Conservation (phyloP, 73 alveolate genomes). For the Tetrahymena thermophila region DNA sequence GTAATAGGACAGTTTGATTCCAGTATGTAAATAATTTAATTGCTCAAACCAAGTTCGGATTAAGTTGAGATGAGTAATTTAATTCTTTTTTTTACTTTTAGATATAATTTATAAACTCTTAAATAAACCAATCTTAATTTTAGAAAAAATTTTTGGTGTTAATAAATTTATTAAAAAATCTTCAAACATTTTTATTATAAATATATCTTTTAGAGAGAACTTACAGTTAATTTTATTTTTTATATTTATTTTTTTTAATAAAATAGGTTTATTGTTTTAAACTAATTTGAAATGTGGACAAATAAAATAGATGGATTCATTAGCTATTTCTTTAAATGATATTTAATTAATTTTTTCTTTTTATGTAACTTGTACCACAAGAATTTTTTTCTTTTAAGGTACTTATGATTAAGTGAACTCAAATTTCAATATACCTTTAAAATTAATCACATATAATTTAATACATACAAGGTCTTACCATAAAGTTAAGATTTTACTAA, state of each 20-base stretch:
- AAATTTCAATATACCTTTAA: background rate
- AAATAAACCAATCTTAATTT: too few relatives aligned
- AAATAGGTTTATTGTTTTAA: background rate
- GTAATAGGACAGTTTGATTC: background rate
- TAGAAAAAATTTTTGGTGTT: too few relatives aligned
- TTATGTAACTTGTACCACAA: background rate
- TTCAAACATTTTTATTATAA: too few relatives aligned
- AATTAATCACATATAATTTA: background rate
- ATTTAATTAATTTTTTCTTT: background rate
- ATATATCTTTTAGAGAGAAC: too few relatives aligned
- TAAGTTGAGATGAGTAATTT: background rate
- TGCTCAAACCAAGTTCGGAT: background rate
- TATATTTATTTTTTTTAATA: background rate
- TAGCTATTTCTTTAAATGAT: background rate
- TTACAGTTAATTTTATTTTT: too few relatives aligned
- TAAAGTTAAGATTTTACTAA: background rate
- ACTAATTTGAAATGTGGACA: background rate
- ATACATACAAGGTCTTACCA: background rate
- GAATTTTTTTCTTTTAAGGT: background rate
- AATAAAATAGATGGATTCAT: background rate
- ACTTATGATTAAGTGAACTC: background rate
- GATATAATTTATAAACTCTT: too few relatives aligned
- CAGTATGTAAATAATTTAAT: background rate
- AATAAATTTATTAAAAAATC: too few relatives aligned
- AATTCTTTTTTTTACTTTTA: too few relatives aligned